Percentiles rank a stretch among this genome's conserved stretches.
These are phyloP conservation scores for Fusarium nygamai DNA, from an alignment of 2,329 filamentous ascomycete genomes.

Conservation along the genomic window DNA sequence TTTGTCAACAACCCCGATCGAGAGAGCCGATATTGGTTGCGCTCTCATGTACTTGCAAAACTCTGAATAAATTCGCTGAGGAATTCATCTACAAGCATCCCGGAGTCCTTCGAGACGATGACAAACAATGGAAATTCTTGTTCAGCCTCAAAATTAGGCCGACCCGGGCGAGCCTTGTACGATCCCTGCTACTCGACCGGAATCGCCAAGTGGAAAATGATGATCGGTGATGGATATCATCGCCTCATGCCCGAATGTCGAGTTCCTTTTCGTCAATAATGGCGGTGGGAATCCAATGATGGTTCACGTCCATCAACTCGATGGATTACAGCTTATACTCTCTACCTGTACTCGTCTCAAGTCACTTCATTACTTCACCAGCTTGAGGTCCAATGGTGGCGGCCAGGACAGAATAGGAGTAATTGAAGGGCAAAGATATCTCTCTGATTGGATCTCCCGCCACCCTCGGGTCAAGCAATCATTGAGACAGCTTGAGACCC, in stretches of 20 bases:
- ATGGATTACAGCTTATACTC: background rate
- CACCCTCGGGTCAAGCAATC: background rate
- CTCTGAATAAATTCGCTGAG: background rate
- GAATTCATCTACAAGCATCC: background rate
- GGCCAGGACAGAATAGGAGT: background rate
- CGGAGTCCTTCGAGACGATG: background rate
- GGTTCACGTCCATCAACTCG: background rate
- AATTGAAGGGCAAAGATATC: too few species aligned
- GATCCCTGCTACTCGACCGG: background rate
- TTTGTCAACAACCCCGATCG: background rate
- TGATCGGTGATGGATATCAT: background rate
- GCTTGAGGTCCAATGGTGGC: fast-evolving
- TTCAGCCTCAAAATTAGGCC: background rate
- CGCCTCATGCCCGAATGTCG: background rate
- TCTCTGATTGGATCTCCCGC: background rate
- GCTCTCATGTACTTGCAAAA: background rate
- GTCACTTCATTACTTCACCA: background rate
- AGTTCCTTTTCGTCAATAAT: background rate
- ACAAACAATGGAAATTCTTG: background rate
- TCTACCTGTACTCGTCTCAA: background rate
- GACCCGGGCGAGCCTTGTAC: background rate
- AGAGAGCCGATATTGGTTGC: background rate
- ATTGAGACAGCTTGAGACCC: background rate
- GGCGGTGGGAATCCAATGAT: background rate
- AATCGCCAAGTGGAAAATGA: background rate